Evolutionary conservation across 1,284 basidiomycete genomes (phyloP), one percentile per base, ranked within the genome.

Genomic region (Melampsora americana): DNA sequence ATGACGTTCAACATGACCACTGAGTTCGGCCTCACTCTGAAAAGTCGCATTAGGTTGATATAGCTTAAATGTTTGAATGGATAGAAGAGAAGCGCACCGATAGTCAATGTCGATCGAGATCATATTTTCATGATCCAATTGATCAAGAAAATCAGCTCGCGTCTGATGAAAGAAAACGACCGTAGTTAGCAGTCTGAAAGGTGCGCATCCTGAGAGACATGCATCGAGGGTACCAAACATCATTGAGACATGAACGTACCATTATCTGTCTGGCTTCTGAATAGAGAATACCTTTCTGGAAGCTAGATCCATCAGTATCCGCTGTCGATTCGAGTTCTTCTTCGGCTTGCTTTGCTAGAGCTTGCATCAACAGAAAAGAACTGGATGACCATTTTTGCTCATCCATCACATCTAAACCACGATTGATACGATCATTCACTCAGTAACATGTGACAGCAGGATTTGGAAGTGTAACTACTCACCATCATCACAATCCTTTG

Each of bases 401-500:
- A 56, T 76, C 73, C 73, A 76, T 76, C 12, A 76, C 73, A 32
- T 76, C 73, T 76, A 48, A 26, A 5, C 48, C 32, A 11, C 28
- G 28, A 59, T 26, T 59, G 53, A 26, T 59, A 28, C 11, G 53
- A 59, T 59, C n/a, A n/a, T 26, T 59, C 18, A 11, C 4, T 59
- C 20, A 23, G 23, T 59, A 23, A 59, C 2, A 23, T 23, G 18
- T 59, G 20, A 59, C 12, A 11, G 11, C n/a, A 26, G 53, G 23
- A 26, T 9, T 14, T 59, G 53, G 20, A 59, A 14, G 53, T 23
- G 14, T 23, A 50, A 28, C 6, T 18, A 46, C 73, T 69, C 18
- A 69, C 73, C 73, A 76, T 76, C 73, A 60, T 76, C 73, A 35
- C 73, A 76, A 46, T 76, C 73, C 73, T 76, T 61, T 26, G 23